These are phyloP conservation scores for Phaffomyces thermotolerans DNA, from an alignment of 805 yeast species.

Conservation along the genomic window DNA sequence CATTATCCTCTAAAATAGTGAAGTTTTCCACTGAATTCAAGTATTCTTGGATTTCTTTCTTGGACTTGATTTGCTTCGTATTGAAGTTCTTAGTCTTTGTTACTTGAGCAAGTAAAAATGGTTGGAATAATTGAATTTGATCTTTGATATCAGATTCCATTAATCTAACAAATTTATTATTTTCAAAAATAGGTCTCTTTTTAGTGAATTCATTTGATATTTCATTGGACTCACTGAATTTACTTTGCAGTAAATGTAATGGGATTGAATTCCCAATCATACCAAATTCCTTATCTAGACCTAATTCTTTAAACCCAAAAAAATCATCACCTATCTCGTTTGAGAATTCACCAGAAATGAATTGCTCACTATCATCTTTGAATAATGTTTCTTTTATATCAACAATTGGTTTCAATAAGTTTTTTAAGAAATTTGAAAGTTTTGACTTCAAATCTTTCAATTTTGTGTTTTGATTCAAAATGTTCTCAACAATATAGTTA, in stretches of 20 bases:
- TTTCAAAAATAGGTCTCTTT: conserved; percentile 61
- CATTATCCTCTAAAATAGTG: conserved; percentile 74
- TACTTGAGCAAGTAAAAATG: conserved; percentile 40
- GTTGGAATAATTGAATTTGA: conserved; percentile 52
- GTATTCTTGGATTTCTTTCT: conserved; percentile 24
- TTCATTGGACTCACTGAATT: conserved; percentile 52
- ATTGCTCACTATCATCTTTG: conserved; percentile 88
- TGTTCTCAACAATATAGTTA: conserved; percentile 64
- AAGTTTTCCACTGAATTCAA: conserved; percentile 31
- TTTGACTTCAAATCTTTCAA: conserved; percentile 61
- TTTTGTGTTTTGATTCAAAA: conserved; percentile 60
- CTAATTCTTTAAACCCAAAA: conserved; percentile 93
- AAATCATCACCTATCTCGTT: conserved; percentile 94
- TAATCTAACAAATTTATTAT: conserved; percentile 45
- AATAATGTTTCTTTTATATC: conserved; percentile 73
- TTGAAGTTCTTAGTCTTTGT: conserved; percentile 36
- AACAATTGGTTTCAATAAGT: conserved; percentile 69
- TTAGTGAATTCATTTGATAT: conserved; percentile 37
- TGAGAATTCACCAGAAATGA: conserved; percentile 90
- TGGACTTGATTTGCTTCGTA: conserved; percentile 29
- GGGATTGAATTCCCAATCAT: conserved; percentile 82
- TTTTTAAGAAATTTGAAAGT: conserved; percentile 66
- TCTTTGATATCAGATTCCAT: conserved; percentile 41
- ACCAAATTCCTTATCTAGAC: conserved; percentile 87
- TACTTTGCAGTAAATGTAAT: conserved; percentile 74